A percentile compares a stretch with the other conserved stretches of the same genome.
These are phyloP conservation scores for Acanthamoeba triangularis DNA, from an alignment of 208 protist species.

Conservation along the genomic window DNA sequence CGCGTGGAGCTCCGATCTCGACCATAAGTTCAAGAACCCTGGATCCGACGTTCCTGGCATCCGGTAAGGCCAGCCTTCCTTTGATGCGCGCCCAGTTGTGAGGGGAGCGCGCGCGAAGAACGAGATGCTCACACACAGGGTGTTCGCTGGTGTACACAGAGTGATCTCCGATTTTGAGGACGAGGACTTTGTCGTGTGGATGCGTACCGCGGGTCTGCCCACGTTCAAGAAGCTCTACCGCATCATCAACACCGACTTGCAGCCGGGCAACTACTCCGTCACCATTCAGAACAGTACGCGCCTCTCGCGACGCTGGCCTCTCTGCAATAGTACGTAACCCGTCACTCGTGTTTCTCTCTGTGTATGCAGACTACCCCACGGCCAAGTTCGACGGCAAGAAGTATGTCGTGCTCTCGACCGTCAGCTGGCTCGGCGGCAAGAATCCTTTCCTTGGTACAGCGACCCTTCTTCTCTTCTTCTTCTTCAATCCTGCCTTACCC, in stretches of 20 bases:
- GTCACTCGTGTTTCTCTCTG: background rate
- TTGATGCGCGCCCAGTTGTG: too few species aligned
- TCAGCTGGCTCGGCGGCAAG: constrained; percentile 96
- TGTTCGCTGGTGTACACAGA: background rate
- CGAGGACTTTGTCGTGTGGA: constrained; percentile 99
- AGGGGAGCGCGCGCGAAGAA: too few species aligned
- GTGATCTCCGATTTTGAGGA: constrained; percentile 89
- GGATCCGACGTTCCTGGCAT: constrained; percentile 46
- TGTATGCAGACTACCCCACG: constrained; percentile 92
- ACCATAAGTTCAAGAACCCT: constrained; percentile 93
- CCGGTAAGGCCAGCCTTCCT: background rate
- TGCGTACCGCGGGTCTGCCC: constrained; percentile 96
- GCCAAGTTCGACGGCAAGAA: constrained; percentile 96
- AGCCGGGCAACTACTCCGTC: constrained; percentile 94
- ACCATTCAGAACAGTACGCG: constrained; percentile 92
- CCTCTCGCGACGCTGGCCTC: background rate
- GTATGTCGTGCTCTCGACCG: constrained; percentile 95
- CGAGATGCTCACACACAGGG: too few species aligned
- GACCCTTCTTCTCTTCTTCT: background rate
- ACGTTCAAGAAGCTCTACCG: constrained; percentile 98
- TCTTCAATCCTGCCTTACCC: too few species aligned
- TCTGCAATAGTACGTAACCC: background rate
- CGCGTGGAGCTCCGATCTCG: constrained; percentile 95
- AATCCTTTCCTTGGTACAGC: constrained; percentile 95
- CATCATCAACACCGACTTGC: constrained; percentile 93